A percentile compares a stretch with the other conserved stretches of the same genome.
phyloP scores from a whole-genome alignment of 2,329 filamentous ascomycete genomes.

The Bipolaris zeicola region DNA sequence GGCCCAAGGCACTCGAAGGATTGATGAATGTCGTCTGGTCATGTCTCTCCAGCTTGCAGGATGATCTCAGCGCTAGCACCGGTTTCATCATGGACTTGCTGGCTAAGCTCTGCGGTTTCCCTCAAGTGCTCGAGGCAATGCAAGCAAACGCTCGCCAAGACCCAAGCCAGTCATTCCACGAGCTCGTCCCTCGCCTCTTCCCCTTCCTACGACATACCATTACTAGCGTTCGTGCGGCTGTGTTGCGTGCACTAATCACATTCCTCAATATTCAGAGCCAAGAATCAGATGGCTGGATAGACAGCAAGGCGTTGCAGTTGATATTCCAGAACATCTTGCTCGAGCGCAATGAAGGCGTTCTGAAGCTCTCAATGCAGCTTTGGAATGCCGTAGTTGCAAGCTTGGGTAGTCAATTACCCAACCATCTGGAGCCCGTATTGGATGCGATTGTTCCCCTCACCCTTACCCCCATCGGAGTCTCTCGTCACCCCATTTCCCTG shows the following conservation, averaged over 20 bases:
- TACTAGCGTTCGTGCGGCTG: slow-evolving; percentile 89
- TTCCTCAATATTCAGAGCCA: slow-evolving; percentile 86
- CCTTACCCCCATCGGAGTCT: slow-evolving; percentile 89
- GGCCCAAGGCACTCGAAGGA: slow-evolving; percentile 75
- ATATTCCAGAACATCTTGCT: slow-evolving; percentile 96
- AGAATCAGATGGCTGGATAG: slow-evolving; percentile 85
- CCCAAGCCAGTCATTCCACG: slow-evolving; percentile 85
- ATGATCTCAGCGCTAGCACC: slow-evolving; percentile 95
- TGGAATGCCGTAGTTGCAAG: slow-evolving; percentile 80
- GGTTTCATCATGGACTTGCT: slow-evolving; percentile 98
- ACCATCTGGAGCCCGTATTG: slow-evolving; percentile 76
- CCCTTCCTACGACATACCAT: slow-evolving; percentile 97
- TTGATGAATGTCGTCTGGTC: slow-evolving; percentile 97
- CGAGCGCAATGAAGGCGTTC: slow-evolving; percentile 82
- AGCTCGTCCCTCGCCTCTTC: slow-evolving; percentile 90
- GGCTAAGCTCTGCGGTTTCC: slow-evolving; percentile 93
- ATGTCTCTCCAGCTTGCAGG: slow-evolving; percentile 93
- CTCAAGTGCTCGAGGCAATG: slow-evolving; percentile 91
- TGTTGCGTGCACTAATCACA: slow-evolving; percentile 88
- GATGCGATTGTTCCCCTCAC: slow-evolving; percentile 83
- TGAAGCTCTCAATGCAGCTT: slow-evolving; percentile 82
- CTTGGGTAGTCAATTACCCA: slow-evolving; percentile 69
- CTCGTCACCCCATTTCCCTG: slow-evolving; percentile 90
- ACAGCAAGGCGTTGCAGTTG: slow-evolving; percentile 83
- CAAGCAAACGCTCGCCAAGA: slow-evolving; percentile 80